Base-by-base conservation (phyloP, 2,329 filamentous ascomycete genomes). In the Echinosphaeria canescens region DNA sequence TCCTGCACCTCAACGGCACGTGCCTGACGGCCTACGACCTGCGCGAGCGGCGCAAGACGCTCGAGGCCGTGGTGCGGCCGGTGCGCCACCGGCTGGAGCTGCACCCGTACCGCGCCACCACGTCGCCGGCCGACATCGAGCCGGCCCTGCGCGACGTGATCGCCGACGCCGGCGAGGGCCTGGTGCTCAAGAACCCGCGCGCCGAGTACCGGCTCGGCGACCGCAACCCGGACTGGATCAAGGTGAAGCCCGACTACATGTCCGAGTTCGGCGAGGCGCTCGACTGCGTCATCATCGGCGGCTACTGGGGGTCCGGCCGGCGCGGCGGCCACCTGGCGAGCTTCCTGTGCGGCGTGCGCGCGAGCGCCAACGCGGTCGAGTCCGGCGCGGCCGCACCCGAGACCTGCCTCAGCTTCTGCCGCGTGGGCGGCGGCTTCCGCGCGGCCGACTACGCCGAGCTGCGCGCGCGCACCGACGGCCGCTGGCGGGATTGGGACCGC, bases 211-310 rank as follows among this genome's bases (percentile, higher is more conserved):
- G 69, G 5, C 59, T 95, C 8, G 92, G 91, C 41, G 78, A 80
- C 36, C 75, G 88, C 25, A 88, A 90, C 39, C 79, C 91, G 38
- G 80, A 92, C 47, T 98, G 88, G 88, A 75, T 93, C 51, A 98
- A 98, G 45, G 84, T 98, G 7, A 98, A 98, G 41, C 88, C 88
- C 2, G 88, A 98, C 35, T 98, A 98, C 47, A 93, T 95, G 84
- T 73, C 73, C 3, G 85, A 92, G 34, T 92, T 88, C 44, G 88
- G 88, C 33, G 85, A 95, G 48, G 80, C 75, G 1, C 65, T 98
- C 4, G 88, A 98, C 43, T 81, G 82, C 36, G 54, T 93, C 10
- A 59, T 98, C 11, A 68, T 98, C 28, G 88, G 85, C 29, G 88
- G 81, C 7, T 95, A 92, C 49, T 98, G 79, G 43, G 88, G 88